phyloP scores from a whole-genome alignment of 257 asterid species.

The Nicotiana otophora region DNA sequence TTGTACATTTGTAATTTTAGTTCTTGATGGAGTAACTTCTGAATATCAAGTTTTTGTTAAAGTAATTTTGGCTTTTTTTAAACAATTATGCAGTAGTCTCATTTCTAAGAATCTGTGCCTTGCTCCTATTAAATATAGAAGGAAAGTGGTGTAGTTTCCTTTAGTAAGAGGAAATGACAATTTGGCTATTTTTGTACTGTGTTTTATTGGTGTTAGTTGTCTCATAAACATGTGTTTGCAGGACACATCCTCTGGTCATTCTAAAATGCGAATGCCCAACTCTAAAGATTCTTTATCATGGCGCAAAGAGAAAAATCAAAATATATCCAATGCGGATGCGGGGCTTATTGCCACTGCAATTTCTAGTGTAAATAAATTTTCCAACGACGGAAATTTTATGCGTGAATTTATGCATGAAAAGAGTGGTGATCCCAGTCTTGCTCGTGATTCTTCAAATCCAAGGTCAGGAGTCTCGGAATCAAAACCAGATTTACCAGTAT shows the following conservation, averaged over 20 bases:
- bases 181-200: neutral
- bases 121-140: neutral
- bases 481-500: constrained; percentile 19
- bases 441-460: constrained; percentile 23
- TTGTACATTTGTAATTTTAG: neutral
- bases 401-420: constrained; percentile 31
- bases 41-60: neutral
- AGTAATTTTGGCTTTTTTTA: neutral
- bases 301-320: constrained; percentile 56
- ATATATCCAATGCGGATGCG: constrained; percentile 48
- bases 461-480: constrained; percentile 27
- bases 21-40: neutral
- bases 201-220: neutral
- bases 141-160: neutral
- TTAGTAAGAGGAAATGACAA: neutral
- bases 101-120: neutral
- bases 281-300: constrained; percentile 71
- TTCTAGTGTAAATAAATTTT: constrained; percentile 61
- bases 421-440: constrained; percentile 26
- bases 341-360: constrained; percentile 73
- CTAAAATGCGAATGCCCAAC: constrained; percentile 78
- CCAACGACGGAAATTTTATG: constrained; percentile 78
- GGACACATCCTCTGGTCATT: constrained; percentile 35
- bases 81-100: neutral
- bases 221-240: constrained; percentile 23